These are phyloP conservation scores for Starmerella stellata DNA, from an alignment of 805 yeast genomes.

Conservation along the genomic window DNA sequence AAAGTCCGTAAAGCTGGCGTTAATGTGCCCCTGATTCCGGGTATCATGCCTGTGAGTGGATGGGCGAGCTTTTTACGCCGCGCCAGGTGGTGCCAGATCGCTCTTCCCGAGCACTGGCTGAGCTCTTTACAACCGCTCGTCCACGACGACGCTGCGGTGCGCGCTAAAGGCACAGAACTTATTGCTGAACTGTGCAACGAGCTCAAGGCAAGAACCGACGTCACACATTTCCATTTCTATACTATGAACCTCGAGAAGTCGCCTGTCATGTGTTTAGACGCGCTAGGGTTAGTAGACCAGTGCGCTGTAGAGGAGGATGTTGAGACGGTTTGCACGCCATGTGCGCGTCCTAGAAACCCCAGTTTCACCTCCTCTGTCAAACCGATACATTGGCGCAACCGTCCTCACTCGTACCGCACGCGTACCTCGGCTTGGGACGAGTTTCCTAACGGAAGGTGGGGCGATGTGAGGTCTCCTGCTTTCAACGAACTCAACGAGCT, in stretches of 20 bases:
- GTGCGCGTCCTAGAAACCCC: constrained; percentile 9
- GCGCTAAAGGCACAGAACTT: constrained; percentile 68
- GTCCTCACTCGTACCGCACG: constrained; percentile 74
- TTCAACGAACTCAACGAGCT: constrained; percentile 76
- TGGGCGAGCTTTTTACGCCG: constrained; percentile 83
- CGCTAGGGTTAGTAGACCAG: constrained; percentile 33
- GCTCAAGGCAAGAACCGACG: constrained; percentile 41
- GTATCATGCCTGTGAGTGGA: constrained; percentile 97
- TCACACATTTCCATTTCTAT: constrained; percentile 82
- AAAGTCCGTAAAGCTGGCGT: constrained; percentile 54
- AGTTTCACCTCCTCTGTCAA: constrained; percentile 31
- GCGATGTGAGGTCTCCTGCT: constrained; percentile 94
- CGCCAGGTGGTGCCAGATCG: constrained; percentile 82
- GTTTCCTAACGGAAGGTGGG: constrained; percentile 97
- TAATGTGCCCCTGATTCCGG: constrained; percentile 79
- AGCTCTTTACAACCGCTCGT: constrained; percentile 59
- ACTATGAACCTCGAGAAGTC: constrained; percentile 94
- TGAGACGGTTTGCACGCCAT: constrained; percentile 13
- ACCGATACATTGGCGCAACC: constrained; percentile 91
- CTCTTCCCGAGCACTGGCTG: constrained; percentile 56
- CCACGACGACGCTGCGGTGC: constrained; percentile 76
- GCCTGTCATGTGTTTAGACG: constrained; percentile 71
- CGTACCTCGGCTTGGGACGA: constrained; percentile 94
- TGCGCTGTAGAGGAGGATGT: not conserved
- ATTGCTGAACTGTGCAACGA: constrained; percentile 68